Percentiles rank a stretch among this genome's conserved stretches.
Conservation (phyloP, 352 stramenopile species). For the Pilasporangium apinafurcum region DNA sequence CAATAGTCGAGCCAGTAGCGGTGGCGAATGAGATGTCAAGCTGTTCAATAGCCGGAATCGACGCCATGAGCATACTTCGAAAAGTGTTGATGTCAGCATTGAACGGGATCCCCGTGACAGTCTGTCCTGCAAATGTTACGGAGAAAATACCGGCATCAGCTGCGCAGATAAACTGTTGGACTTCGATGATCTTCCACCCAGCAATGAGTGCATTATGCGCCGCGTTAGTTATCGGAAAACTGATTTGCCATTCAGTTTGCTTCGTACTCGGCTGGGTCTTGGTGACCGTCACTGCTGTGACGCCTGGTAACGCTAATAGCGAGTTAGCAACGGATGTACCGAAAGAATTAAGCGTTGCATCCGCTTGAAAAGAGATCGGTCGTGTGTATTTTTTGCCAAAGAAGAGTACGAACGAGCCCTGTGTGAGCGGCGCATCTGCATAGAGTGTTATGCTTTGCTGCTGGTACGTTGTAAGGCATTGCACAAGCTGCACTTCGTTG, state of each 20-base stretch:
- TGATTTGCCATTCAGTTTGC: slow-evolving; percentile 41
- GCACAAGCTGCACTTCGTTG: slow-evolving; percentile 59
- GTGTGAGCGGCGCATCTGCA: slow-evolving; percentile 32
- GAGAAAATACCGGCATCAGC: slow-evolving; percentile 51
- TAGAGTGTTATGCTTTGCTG: slow-evolving; percentile 45
- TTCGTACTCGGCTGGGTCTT: slow-evolving; percentile 17
- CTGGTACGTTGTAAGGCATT: slow-evolving; percentile 52
- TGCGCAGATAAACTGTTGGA: slow-evolving; percentile 77
- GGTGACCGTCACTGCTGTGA: slow-evolving; percentile 30
- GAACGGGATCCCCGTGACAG: slow-evolving; percentile 48
- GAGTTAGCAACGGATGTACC: slow-evolving; percentile 42
- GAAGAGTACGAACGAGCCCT: slow-evolving; percentile 49
- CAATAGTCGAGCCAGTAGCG: slow-evolving; percentile 14
- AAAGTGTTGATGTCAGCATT: slow-evolving; percentile 57
- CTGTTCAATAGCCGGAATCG: slow-evolving; percentile 34
- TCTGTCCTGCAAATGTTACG: slow-evolving; percentile 48
- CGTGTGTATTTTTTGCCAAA: slow-evolving; percentile 63
- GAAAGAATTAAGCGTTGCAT: slow-evolving; percentile 33
- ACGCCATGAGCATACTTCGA: slow-evolving; percentile 20
- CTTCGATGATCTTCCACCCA: slow-evolving; percentile 52
- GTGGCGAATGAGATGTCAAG: slow-evolving; percentile 40
- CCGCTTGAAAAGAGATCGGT: slow-evolving; percentile 49
- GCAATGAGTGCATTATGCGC: slow-evolving; percentile 44
- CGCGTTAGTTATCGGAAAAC: slow-evolving; percentile 34
- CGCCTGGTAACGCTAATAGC: slow-evolving; percentile 28